phyloP scores from a whole-genome alignment of 331 rosid species.

The Erythrophleum ivorense region DNA sequence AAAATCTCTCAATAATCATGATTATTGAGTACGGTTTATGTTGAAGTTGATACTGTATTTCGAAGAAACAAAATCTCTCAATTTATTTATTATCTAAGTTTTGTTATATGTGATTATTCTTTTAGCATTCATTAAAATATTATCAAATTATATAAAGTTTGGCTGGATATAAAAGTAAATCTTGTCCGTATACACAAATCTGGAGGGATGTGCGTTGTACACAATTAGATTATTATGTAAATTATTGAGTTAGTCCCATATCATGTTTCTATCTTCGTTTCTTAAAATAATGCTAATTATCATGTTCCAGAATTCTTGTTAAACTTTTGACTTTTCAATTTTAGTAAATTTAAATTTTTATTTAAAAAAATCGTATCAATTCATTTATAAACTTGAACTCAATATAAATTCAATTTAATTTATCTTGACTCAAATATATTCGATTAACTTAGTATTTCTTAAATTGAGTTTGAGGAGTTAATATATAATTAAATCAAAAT shows the following conservation, averaged over 20 bases:
- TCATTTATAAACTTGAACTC: no score
- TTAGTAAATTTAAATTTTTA: no score
- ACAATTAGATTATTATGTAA: background rate
- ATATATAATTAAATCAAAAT: no score
- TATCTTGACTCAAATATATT: no score
- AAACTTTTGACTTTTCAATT: no score
- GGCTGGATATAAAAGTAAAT: background rate
- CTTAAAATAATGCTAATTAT: background rate
- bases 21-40: background rate
- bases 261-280: background rate
- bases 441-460: no score
- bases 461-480: no score
- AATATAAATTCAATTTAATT: no score
- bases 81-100: background rate
- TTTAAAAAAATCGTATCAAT: no score
- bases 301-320: no score
- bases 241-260: background rate
- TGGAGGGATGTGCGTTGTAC: slow-evolving; percentile 1
- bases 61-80: background rate
- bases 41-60: background rate
- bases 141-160: background rate
- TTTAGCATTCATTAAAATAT: background rate
- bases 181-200: background rate
- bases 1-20: background rate
- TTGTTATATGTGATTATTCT: background rate